Base-by-base conservation (phyloP, 371 early-diverging fungal species). In the Coemansia sp. region DNA sequence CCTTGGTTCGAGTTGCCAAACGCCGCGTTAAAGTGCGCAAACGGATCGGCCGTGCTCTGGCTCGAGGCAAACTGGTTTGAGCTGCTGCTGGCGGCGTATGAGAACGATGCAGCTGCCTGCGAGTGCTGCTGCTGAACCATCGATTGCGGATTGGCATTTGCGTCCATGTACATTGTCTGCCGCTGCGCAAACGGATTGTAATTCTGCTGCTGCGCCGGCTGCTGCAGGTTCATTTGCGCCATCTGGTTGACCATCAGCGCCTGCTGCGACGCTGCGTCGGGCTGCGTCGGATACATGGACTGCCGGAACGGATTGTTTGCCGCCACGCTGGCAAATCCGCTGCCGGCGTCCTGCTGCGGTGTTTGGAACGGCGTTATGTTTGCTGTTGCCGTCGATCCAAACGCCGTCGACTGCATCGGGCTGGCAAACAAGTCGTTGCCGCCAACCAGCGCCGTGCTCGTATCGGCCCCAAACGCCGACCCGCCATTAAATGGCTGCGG, bases 241-340 rank as follows among this genome's bases (percentile, higher is more conserved):
- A 74, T 65, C 26, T 68, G 74, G 49, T 42, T 61, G n/a, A 53
- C 50, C 48, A 68, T 39, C 42, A 56, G 2, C 26, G 63, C 49
- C 57, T 63, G 68, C 61, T 74, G 74, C 30, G 55, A 41, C 9
- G 31, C 34, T 26, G 35, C 42, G 6, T 68, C 51, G 1, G 50
- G 14, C 51, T 65, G 66, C 1, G 58, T 38, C 35, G 74, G 69
- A 36, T 51, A 74, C 69, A 74, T 74, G 26, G 74, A 69, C 49
- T 74, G 74, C 1, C 74, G 61, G 47, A 74, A 74, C 36, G 74
- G 74, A 40, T 74, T 74, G 42, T 74, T 74, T 35, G 62, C 66
- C 14, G 69, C 59, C 7, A 69, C 69, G 26, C 57, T 45, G 38
- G 45, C 54, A 43, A 55, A 66, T 30, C 60, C 53, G 10, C 48